Evolutionary conservation across 2,329 filamentous ascomycete species (phyloP).

Genomic region (Talaromyces sp.): DNA sequence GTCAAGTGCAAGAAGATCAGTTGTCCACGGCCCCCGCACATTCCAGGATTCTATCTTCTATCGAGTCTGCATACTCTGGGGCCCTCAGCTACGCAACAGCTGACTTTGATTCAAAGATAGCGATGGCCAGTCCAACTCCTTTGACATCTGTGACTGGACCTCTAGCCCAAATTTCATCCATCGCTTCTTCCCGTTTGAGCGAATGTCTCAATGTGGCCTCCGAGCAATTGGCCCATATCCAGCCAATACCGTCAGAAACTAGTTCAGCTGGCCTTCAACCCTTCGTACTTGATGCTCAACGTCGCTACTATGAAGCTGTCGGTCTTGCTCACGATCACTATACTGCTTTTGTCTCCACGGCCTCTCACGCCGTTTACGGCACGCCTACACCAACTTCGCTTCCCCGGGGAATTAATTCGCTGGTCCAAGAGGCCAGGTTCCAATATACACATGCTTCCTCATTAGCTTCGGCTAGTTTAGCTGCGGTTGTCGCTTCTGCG

Average conservation of each 20-base stretch:
- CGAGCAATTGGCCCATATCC: constrained; percentile 70
- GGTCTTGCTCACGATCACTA: constrained; percentile 79
- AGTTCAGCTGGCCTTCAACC: constrained; percentile 60
- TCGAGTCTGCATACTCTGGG: constrained; percentile 26
- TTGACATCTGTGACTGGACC: constrained; percentile 45
- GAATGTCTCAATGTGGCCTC: constrained; percentile 73
- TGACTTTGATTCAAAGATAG: constrained; percentile 18
- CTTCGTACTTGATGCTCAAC: constrained; percentile 61
- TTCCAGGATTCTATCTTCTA: constrained; percentile 42
- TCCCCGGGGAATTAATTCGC: constrained; percentile 33
- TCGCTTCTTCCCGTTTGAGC: constrained; percentile 70
- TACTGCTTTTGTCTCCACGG: constrained; percentile 71
- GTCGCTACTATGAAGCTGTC: constrained; percentile 76
- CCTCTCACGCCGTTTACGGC: constrained; percentile 69
- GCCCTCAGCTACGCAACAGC: constrained; percentile 25
- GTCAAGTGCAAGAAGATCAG: constrained; percentile 70
- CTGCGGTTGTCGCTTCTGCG: constrained; percentile 44
- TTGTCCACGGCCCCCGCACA: constrained; percentile 56
- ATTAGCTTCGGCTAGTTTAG: constrained; percentile 45
- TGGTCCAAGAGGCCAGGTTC: constrained; percentile 38
- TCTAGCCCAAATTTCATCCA: constrained; percentile 62
- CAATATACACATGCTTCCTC: constrained; percentile 41
- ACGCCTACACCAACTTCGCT: constrained; percentile 55
- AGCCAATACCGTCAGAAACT: constrained; percentile 65
- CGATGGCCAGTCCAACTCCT: constrained; percentile 55